Percentiles rank a stretch among this genome's conserved stretches.
phyloP scores from a whole-genome alignment of 2,329 filamentous ascomycete genomes.

The Nemania sp. region DNA sequence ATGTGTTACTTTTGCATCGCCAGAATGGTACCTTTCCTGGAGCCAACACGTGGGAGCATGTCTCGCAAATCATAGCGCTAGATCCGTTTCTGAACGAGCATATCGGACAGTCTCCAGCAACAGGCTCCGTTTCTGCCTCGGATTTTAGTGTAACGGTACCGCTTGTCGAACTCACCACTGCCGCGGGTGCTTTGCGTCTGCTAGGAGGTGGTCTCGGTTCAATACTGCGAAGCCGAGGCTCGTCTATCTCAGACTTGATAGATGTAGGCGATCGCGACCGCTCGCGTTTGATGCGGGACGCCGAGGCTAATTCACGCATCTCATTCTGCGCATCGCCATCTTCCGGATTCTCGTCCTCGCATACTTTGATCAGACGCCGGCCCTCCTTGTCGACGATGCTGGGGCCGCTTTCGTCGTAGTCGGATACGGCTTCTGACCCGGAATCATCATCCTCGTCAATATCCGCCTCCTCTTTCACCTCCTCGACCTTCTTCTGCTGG shows the following conservation, averaged over 20 bases:
- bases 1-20: slow-evolving; percentile 63
- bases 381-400: slow-evolving; percentile 69
- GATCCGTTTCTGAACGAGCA: slow-evolving; percentile 70
- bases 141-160: neutral
- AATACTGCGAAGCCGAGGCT: slow-evolving; percentile 5
- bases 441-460: slow-evolving; percentile 41
- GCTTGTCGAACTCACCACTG: neutral
- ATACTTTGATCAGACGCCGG: slow-evolving; percentile 72
- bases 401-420: slow-evolving; percentile 53
- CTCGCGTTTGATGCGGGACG: slow-evolving; percentile 32
- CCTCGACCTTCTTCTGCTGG: slow-evolving; percentile 57
- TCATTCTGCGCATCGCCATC: slow-evolving; percentile 65
- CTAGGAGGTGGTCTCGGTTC: slow-evolving; percentile 13
- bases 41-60: slow-evolving; percentile 73
- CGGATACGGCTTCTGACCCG: slow-evolving; percentile 50
- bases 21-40: slow-evolving; percentile 61
- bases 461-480: slow-evolving; percentile 44
- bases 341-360: slow-evolving; percentile 67
- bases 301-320: slow-evolving; percentile 64
- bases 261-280: slow-evolving; percentile 21
- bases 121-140: slow-evolving; percentile 21
- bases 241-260: slow-evolving; percentile 22
- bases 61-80: slow-evolving; percentile 61
- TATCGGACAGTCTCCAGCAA: slow-evolving; percentile 53
- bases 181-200: slow-evolving; percentile 9